Base-by-base conservation (phyloP, 331 rosid genomes). In the Rhamnella rubrinervis region DNA sequence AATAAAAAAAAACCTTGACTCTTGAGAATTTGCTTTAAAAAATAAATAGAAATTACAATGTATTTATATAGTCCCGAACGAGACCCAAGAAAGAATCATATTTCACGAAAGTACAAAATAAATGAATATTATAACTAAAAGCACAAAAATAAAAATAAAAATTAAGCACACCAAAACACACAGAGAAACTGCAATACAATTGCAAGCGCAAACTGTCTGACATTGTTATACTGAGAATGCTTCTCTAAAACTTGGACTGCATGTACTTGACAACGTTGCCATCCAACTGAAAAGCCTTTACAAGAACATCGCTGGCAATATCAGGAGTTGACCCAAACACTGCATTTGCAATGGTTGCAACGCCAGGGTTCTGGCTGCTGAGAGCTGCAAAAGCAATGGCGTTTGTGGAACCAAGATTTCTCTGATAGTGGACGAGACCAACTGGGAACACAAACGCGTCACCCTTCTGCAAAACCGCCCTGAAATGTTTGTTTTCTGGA, bases 361-460 rank as follows among this genome's bases (percentile, higher is more conserved):
- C 63, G 1, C 77, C 77, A 2, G 73, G 77, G 37, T 71, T 77
- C 61, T 66, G 77, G 68, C 75, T 73, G 66, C 53, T 74, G 25
- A 79, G 49, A 20, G 58, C 75, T 56, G 75, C 50, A 23, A 73
- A 13, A 52, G 83, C 79, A 0, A 50, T 28, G 6, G 83, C 76
- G 38, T 26, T 56, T 7, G 67, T 46, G n/a, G 25, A 3, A 15
- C 75, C 83, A 12, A 73, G n/a, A 50, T 78, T 78, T 5, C 61
- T 49, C n/a, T 73, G 79, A 31, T n/a, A 79, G 47, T 79, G 79
- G 15, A 79, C 46, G 1, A 68, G 79, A 0, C 79, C 83, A 0
- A 41, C 53, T 1, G 76, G 79, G 64, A 79, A 79, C 9, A 73
- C 83, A 35, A 73, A 79, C 63, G 38, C 76, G 16, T 79, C 83